Evolutionary conservation across 164 flowering plant species (phyloP).

Genomic region (Chimonanthus salicifolius): DNA sequence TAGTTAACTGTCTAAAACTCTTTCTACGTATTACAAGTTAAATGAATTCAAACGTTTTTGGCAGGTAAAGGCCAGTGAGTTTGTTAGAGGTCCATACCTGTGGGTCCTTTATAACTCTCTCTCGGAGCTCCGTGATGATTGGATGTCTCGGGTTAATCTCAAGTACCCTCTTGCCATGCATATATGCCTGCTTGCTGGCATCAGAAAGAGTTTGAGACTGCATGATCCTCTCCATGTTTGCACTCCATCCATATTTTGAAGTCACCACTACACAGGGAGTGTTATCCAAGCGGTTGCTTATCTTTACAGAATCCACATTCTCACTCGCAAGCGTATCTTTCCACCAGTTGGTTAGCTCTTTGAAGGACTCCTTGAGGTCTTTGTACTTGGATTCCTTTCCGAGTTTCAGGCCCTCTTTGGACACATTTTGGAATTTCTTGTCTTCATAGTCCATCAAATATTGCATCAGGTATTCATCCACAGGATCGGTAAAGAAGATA

Average conservation of each 20-base stretch:
- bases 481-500: slow-evolving; percentile 95
- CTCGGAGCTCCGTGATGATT: slow-evolving; percentile 85
- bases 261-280: slow-evolving; percentile 96
- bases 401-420: slow-evolving; percentile 89
- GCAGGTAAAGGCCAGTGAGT: not conserved
- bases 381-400: slow-evolving; percentile 80
- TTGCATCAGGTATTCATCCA: slow-evolving; percentile 95
- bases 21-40: not conserved
- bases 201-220: slow-evolving; percentile 93
- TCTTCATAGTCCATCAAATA: slow-evolving; percentile 95
- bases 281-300: slow-evolving; percentile 79
- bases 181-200: slow-evolving; percentile 88
- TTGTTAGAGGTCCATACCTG: slow-evolving; percentile 43
- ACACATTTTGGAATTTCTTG: slow-evolving; percentile 91
- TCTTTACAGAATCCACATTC: slow-evolving; percentile 84
- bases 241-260: slow-evolving; percentile 95
- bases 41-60: not conserved
- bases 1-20: not conserved
- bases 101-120: slow-evolving; percentile 61
- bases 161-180: slow-evolving; percentile 96
- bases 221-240: slow-evolving; percentile 98
- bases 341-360: slow-evolving; percentile 96
- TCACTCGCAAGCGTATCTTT: slow-evolving; percentile 66
- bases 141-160: slow-evolving; percentile 96
- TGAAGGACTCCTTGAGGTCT: slow-evolving; percentile 85